Conservation (phyloP, 495 filamentous ascomycete genomes). For the Venustampulla echinocandica region DNA sequence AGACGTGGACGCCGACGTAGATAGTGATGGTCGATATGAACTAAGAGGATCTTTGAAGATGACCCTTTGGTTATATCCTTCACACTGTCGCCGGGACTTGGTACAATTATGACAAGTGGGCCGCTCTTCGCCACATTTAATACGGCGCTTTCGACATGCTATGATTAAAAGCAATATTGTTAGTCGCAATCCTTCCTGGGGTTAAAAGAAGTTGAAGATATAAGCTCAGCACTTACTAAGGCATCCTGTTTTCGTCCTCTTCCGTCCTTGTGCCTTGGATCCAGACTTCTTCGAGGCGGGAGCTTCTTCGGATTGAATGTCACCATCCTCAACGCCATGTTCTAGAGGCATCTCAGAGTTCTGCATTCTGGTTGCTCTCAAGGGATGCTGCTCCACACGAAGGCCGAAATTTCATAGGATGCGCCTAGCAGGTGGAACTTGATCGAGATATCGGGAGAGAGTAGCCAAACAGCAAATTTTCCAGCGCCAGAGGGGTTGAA, state of each 20-base stretch:
- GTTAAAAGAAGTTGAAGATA: not conserved
- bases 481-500: too few relatives aligned
- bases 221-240: conserved; percentile 63
- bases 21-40: conserved; percentile 15
- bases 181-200: conserved; percentile 1
- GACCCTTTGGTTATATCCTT: conserved; percentile 89
- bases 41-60: conserved; percentile 80
- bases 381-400: too few relatives aligned
- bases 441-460: too few relatives aligned
- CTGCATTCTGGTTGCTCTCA: too few relatives aligned
- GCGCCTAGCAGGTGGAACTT: too few relatives aligned
- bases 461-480: too few relatives aligned
- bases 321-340: not conserved
- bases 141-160: conserved; percentile 91
- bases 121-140: conserved; percentile 95
- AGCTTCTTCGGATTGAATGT: not conserved
- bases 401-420: too few relatives aligned
- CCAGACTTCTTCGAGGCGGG: conserved; percentile 12
- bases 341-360: too few relatives aligned
- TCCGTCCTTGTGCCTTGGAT: conserved; percentile 37
- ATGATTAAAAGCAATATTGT: conserved; percentile 5
- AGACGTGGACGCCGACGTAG: conserved; percentile 5
- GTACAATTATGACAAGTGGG: conserved; percentile 88
- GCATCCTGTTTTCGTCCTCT: conserved; percentile 93
- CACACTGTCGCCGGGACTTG: conserved; percentile 88